Evolutionary conservation across 441 rosid species (phyloP).

Genomic region (Erysimum pusillum): DNA sequence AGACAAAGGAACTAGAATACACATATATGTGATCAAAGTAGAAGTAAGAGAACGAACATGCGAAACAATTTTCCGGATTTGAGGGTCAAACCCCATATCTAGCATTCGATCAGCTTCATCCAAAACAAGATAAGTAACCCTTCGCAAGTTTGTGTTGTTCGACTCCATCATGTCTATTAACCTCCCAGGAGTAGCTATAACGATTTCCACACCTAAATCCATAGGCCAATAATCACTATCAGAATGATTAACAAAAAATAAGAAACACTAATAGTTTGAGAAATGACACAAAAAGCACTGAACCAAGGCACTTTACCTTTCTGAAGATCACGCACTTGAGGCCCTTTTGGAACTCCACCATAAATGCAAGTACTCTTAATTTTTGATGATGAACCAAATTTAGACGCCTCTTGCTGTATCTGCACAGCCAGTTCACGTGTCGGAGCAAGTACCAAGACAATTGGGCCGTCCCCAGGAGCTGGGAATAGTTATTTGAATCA

Average conservation of each 20-base stretch:
- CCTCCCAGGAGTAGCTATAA: constrained; percentile 98
- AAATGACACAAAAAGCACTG: background rate
- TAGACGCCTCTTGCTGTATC: constrained; percentile 94
- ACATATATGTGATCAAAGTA: constrained; percentile 7
- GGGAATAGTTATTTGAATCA: constrained; percentile 12
- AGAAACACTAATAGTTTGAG: background rate
- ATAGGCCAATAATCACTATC: constrained; percentile 25
- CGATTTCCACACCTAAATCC: constrained; percentile 83
- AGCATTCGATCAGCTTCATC: constrained; percentile 99
- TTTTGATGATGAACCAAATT: constrained; percentile 92
- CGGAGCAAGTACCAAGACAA: constrained; percentile 95
- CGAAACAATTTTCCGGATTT: constrained; percentile 83
- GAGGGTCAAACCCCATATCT: constrained; percentile 99
- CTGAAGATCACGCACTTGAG: constrained; percentile 98
- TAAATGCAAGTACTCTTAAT: constrained; percentile 91
- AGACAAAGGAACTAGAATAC: background rate
- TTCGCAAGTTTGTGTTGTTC: constrained; percentile 85
- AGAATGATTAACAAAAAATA: background rate
- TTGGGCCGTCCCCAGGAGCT: constrained; percentile 99
- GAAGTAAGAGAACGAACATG: constrained; percentile 61
- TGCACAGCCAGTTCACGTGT: constrained; percentile 99
- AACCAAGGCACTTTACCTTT: constrained; percentile 62
- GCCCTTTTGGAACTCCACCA: constrained; percentile 99
- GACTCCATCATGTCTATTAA: constrained; percentile 97
- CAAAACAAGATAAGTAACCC: constrained; percentile 94